These are phyloP conservation scores for Scheffersomyces cryptocercus DNA, from an alignment of 1,139 yeast species.

Conservation along the genomic window DNA sequence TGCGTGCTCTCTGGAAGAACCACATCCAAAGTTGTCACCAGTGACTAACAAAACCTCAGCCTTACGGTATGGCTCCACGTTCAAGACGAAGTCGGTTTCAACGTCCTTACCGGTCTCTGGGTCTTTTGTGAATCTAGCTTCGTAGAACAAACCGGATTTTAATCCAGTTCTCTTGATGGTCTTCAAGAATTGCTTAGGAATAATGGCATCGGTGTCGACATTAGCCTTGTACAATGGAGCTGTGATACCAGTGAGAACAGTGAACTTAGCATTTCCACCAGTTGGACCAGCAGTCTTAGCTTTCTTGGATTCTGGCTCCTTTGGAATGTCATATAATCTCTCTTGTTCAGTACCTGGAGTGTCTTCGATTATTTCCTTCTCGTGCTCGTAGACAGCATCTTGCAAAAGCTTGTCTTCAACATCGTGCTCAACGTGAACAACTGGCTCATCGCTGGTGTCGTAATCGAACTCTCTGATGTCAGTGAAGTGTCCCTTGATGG, in stretches of 20 bases:
- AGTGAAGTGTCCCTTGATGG: constrained; percentile 83
- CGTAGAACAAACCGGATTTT: constrained; percentile 84
- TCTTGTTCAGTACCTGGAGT: constrained; percentile 44
- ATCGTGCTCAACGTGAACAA: constrained; percentile 53
- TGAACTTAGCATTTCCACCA: constrained; percentile 75
- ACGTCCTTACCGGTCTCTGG: constrained; percentile 67
- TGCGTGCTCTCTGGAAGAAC: constrained; percentile 98
- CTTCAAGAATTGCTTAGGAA: constrained; percentile 96
- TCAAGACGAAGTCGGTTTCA: constrained; percentile 85
- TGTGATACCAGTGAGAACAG: constrained; percentile 76
- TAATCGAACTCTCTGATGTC: constrained; percentile 84
- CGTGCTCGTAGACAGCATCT: constrained; percentile 70
- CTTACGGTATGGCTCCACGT: constrained; percentile 75
- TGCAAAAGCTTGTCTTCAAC: constrained; percentile 63
- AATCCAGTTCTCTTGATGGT: constrained; percentile 97
- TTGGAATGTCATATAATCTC: constrained; percentile 59
- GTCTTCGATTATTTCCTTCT: constrained; percentile 54
- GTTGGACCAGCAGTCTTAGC: constrained; percentile 29
- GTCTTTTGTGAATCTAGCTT: constrained; percentile 74
- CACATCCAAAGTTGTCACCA: constrained; percentile 98
- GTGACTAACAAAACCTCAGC: constrained; percentile 86
- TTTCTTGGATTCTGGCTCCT: constrained; percentile 37
- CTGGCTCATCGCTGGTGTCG: constrained; percentile 60
- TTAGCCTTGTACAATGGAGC: constrained; percentile 95
- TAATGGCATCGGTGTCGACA: constrained; percentile 96